Evolutionary conservation across 2,329 filamentous ascomycete genomes (phyloP).

Genomic region (Xylaria sp.): DNA sequence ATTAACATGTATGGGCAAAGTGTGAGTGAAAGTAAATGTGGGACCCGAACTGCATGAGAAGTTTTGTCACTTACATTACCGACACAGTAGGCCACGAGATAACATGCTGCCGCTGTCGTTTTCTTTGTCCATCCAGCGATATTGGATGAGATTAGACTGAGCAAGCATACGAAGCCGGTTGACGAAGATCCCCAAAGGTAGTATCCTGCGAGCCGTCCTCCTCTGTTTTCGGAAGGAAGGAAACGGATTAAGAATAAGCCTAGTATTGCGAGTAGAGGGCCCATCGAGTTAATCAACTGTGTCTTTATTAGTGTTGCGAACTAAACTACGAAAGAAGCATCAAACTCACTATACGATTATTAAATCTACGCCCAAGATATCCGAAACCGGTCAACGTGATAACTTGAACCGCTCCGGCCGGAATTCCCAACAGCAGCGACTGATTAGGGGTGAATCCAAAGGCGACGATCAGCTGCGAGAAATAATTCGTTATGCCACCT

Average conservation of each 20-base stretch:
- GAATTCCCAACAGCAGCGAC: constrained; percentile 71
- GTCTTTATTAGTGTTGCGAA: constrained; percentile 25
- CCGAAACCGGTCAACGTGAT: constrained; percentile 61
- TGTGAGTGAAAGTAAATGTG: not conserved
- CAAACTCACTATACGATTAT: constrained; percentile 60
- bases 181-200: constrained; percentile 71
- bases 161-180: constrained; percentile 70
- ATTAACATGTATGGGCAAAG: not conserved
- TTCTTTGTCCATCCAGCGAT: constrained; percentile 68
- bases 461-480: constrained; percentile 55
- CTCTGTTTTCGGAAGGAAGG: constrained; percentile 65
- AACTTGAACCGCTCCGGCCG: constrained; percentile 73
- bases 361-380: constrained; percentile 65
- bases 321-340: constrained; percentile 6
- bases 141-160: constrained; percentile 72
- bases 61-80: constrained; percentile 55
- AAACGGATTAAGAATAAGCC: constrained; percentile 73
- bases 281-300: constrained; percentile 61
- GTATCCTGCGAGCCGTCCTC: constrained; percentile 70
- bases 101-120: constrained; percentile 67
- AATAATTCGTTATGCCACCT: constrained; percentile 53
- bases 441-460: constrained; percentile 73
- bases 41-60: too few species aligned
- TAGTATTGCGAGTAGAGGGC: constrained; percentile 63
- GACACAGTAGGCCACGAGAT: constrained; percentile 61